Base-by-base conservation (phyloP, 2,329 filamentous ascomycete genomes). In the Pyricularia sp. region DNA sequence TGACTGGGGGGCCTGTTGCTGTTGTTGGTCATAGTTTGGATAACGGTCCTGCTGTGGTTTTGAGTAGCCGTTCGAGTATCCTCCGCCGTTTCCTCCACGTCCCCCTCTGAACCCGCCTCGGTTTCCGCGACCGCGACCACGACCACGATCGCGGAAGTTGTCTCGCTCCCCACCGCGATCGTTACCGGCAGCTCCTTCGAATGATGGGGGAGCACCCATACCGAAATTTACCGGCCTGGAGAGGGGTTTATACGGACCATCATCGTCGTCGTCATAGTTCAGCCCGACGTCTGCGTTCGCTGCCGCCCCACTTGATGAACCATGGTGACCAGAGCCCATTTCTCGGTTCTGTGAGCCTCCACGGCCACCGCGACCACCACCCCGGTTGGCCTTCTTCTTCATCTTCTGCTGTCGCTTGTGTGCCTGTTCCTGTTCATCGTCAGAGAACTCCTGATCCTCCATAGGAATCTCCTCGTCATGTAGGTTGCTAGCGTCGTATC, bases 381-480 rank as follows among this genome's bases (percentile, higher is more conserved):
- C 73, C 67, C 64, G 76, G 72, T 57, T 63, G 49, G 31, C 24
- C 24, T 80, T 78, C 70, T 83, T 85, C 75, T 88, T 88, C 68
- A 86, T 82, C 76, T 92, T 92, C 64, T 85, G 70, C 66, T 82
- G 82, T 65, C 84, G 79, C 77, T 89, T 96, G 73, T 91, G 86
- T 70, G 92, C 90, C 8, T 89, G 88, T 75, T 99, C 94, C 70
- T 90, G 89, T 76, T 99, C 94, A 71, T 99, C 94, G 70, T 99
- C 94, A 0, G 93, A 97, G 74, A 97, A 97, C 73, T 97, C 94
- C 70, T 91, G 84, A 73, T 97, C 93, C 49, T 96, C 90, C 35
- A 89, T 88, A 19, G 78, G 86, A 8, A 92, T 83, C 77, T 97
- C 93, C 74, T 99, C 94, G 70, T 97, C 94, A 75, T 96, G 89